Evolutionary conservation across 2,329 filamentous ascomycete genomes (phyloP).

Genomic region (Fusarium nodosum): DNA sequence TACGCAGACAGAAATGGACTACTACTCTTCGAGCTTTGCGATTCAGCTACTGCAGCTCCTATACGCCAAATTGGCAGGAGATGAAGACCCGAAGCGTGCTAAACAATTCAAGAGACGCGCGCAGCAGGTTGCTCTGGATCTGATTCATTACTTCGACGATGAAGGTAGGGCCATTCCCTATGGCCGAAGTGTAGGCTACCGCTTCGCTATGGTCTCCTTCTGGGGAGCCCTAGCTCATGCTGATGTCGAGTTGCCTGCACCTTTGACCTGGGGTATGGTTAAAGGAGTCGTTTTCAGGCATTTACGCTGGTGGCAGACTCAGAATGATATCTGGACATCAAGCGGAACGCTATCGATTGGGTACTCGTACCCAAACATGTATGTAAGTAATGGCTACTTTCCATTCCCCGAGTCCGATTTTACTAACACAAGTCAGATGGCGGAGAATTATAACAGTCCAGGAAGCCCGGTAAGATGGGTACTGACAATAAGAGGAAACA

Average conservation of each 20-base stretch:
- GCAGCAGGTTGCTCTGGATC: conserved; percentile 75
- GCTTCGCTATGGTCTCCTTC: conserved; percentile 89
- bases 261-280: conserved; percentile 82
- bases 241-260: conserved; percentile 77
- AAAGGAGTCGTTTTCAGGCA: conserved; percentile 82
- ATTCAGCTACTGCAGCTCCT: conserved; percentile 85
- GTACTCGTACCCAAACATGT: conserved; percentile 85
- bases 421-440: conserved; percentile 64
- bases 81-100: conserved; percentile 74
- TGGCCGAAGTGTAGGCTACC: conserved; percentile 81
- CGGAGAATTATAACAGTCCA: conserved; percentile 87
- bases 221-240: conserved; percentile 84
- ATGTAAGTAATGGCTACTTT: conserved; percentile 57
- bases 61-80: conserved; percentile 78
- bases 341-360: conserved; percentile 82
- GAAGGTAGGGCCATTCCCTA: conserved; percentile 81
- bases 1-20: conserved; percentile 76
- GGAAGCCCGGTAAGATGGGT: conserved; percentile 66
- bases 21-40: conserved; percentile 85
- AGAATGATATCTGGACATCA: conserved; percentile 79
- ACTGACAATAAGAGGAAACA: not conserved
- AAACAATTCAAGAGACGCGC: conserved; percentile 78
- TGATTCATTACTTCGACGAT: conserved; percentile 81
- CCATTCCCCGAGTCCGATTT: conserved; percentile 20
- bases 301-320: conserved; percentile 83